Percentiles rank a stretch among this genome's conserved stretches.
These are phyloP conservation scores for Phytophthora palmivora DNA, from an alignment of 352 stramenopile genomes.

Conservation along the genomic window DNA sequence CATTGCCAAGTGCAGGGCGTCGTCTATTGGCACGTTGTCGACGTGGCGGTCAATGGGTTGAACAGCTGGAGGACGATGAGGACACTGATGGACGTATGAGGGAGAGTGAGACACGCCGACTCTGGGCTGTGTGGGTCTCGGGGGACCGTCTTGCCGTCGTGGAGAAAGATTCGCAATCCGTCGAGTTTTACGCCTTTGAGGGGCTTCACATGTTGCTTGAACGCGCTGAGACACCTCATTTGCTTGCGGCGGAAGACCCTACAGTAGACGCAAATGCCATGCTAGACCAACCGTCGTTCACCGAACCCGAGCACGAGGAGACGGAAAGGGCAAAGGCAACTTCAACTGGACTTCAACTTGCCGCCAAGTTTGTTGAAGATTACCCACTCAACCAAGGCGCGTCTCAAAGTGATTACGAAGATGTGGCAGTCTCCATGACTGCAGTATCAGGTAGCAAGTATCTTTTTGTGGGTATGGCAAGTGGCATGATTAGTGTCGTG, in stretches of 20 bases:
- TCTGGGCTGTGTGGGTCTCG: conserved; percentile 64
- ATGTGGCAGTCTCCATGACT: conserved; percentile 57
- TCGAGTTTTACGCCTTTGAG: conserved; percentile 82
- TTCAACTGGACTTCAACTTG: conserved; percentile 31
- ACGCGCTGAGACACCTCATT: conserved; percentile 13
- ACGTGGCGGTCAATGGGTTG: conserved; percentile 38
- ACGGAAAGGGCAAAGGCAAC: conserved; percentile 13
- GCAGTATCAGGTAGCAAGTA: conserved; percentile 60
- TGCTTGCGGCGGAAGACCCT: conserved; percentile 6
- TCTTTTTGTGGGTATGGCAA: conserved; percentile 80
- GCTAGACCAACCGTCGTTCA: conserved; percentile 32
- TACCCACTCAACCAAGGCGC: conserved; percentile 71
- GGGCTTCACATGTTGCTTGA: conserved; percentile 43
- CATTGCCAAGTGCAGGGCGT: conserved; percentile 33
- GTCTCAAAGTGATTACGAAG: conserved; percentile 46
- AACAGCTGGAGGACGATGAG: conserved; percentile 11
- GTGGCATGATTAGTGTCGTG: conserved; percentile 73
- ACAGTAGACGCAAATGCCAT: conserved; percentile 12
- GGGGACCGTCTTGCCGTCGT: conserved; percentile 71
- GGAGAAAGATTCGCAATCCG: conserved; percentile 54
- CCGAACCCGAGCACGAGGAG: conserved; percentile 19
- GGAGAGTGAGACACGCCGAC: conserved; percentile 33
- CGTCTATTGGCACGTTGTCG: conserved; percentile 48
- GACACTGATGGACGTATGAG: conserved; percentile 5
- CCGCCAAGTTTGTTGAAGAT: conserved; percentile 51